Conservation (phyloP, 179 eudicot species). For the Silene vulgaris region DNA sequence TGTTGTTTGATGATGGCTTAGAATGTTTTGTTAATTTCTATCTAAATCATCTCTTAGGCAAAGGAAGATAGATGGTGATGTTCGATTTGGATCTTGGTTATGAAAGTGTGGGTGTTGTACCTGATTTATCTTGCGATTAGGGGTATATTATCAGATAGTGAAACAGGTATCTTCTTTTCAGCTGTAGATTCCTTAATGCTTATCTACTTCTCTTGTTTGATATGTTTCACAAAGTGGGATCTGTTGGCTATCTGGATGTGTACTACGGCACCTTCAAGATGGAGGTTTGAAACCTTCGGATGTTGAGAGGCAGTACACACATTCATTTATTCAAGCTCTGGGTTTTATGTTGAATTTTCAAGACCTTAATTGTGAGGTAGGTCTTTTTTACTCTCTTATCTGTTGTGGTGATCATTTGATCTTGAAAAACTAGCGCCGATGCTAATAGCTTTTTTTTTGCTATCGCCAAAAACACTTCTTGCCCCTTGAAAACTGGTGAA, state of each 20-base stretch:
- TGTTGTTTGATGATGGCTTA: constrained; percentile 26
- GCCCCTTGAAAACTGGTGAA: no score
- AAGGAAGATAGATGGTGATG: constrained; percentile 29
- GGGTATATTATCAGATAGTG: constrained; percentile 23
- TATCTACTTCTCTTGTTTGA: constrained; percentile 22
- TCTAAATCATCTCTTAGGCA: constrained; percentile 26
- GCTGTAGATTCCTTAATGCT: constrained; percentile 23
- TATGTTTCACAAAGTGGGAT: constrained; percentile 26
- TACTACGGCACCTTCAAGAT: constrained; percentile 20
- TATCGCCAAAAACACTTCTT: background rate
- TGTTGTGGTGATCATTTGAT: constrained; percentile 2
- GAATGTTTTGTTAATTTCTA: constrained; percentile 27
- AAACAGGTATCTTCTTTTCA: constrained; percentile 23
- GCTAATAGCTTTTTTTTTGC: constrained; percentile 8
- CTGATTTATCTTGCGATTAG: constrained; percentile 23
- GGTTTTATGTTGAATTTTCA: constrained; percentile 12
- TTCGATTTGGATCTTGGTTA: constrained; percentile 27
- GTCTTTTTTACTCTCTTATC: constrained; percentile 12
- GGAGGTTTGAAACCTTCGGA: constrained; percentile 13
- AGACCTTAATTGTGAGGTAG: constrained; percentile 24
- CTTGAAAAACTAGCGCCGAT: constrained; percentile 1
- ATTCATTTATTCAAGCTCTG: constrained; percentile 9
- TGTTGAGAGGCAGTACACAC: constrained; percentile 7
- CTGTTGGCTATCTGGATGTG: constrained; percentile 21
- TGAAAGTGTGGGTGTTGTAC: constrained; percentile 31